These are phyloP conservation scores for Chamaenerion angustifolium DNA, from an alignment of 345 rosid species.

Conservation along the genomic window DNA sequence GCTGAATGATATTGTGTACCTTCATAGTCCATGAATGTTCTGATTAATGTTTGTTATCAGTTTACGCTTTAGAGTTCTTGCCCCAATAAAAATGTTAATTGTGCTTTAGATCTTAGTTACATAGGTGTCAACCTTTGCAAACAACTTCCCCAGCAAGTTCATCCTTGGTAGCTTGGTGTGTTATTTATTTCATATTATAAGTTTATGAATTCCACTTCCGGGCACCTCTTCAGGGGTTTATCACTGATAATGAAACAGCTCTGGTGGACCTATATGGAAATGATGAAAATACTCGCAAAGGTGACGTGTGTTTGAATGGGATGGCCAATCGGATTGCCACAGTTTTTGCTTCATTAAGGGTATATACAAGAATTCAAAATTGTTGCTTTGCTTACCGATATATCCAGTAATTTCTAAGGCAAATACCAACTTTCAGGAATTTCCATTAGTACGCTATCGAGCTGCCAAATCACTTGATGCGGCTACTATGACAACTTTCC, in stretches of 20 bases:
- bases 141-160: too few species aligned
- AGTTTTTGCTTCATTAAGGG: constrained; percentile 96
- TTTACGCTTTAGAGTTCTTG: too few species aligned
- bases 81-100: too few species aligned
- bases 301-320: constrained; percentile 75
- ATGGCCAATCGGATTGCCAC: constrained; percentile 93
- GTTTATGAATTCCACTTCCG: background rate
- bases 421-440: constrained; percentile 42
- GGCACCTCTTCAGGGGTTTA: constrained; percentile 45
- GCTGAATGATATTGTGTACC: too few species aligned
- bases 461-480: constrained; percentile 93
- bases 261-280: constrained; percentile 79
- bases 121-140: too few species aligned
- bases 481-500: constrained; percentile 79
- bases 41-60: too few species aligned
- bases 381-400: constrained; percentile 2
- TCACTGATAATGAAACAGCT: constrained; percentile 84
- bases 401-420: constrained; percentile 7
- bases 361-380: constrained; percentile 16
- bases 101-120: too few species aligned
- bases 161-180: too few species aligned
- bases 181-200: background rate
- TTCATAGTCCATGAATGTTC: too few species aligned
- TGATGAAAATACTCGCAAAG: constrained; percentile 66
- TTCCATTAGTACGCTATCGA: constrained; percentile 86